Percentiles rank a stretch among this genome's conserved stretches.
Evolutionary conservation across 1,284 basidiomycete species (phyloP).

Genomic region (Meira miltonrushii): DNA sequence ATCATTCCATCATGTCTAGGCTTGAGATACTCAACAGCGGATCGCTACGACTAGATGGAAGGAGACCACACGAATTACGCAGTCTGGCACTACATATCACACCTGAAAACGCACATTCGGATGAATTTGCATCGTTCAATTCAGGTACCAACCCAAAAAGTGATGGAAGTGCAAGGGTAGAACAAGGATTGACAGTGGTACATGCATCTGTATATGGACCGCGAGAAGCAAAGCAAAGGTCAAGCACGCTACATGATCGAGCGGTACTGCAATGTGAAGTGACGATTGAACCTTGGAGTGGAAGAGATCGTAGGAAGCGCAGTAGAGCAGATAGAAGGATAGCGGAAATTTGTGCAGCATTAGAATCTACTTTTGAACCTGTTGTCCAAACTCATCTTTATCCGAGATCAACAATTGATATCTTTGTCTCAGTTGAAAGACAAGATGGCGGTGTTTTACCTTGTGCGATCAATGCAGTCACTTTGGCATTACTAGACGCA

Average conservation of each 20-base stretch:
- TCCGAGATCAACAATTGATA: conserved; percentile 87
- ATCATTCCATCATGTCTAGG: conserved; percentile 57
- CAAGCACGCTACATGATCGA: conserved; percentile 45
- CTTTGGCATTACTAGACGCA: conserved; percentile 80
- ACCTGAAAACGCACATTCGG: conserved; percentile 59
- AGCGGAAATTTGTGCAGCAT: conserved; percentile 75
- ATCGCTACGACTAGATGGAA: conserved; percentile 74
- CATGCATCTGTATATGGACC: conserved; percentile 84
- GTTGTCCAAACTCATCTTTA: conserved; percentile 85
- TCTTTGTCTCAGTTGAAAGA: conserved; percentile 84
- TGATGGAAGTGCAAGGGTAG: conserved; percentile 79
- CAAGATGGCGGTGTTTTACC: conserved; percentile 87
- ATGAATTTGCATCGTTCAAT: neutral
- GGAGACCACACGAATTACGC: conserved; percentile 82
- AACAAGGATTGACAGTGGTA: conserved; percentile 85
- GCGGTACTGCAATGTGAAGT: conserved; percentile 66
- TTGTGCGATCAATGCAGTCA: conserved; percentile 88
- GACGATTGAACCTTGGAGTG: conserved; percentile 64
- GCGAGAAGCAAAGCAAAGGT: conserved; percentile 64
- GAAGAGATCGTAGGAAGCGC: conserved; percentile 69
- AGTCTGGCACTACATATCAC: conserved; percentile 73
- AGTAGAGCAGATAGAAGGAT: conserved; percentile 66
- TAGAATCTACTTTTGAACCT: conserved; percentile 91
- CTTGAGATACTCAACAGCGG: conserved; percentile 85
- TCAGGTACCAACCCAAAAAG: conserved; percentile 55